phyloP scores from a whole-genome alignment of 2,329 filamentous ascomycete genomes.

The Colletotrichum liaoningense region DNA sequence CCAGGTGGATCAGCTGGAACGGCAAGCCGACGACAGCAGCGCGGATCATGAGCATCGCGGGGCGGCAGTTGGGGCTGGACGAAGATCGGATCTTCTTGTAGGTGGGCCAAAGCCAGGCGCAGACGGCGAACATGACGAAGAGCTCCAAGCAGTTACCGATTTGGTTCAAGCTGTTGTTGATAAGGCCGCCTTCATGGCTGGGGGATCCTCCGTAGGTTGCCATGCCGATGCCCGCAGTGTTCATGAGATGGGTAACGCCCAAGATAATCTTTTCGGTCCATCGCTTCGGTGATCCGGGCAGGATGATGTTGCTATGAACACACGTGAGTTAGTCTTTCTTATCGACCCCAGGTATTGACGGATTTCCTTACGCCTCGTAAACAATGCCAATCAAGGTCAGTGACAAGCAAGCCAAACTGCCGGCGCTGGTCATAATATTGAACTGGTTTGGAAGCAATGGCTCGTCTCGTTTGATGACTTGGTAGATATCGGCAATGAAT shows the following conservation, averaged over 20 bases:
- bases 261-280: slow-evolving; percentile 39
- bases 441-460: slow-evolving; percentile 39
- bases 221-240: slow-evolving; percentile 38
- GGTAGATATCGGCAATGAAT: slow-evolving; percentile 41
- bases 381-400: slow-evolving; percentile 42
- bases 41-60: slow-evolving; percentile 36
- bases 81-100: slow-evolving; percentile 24
- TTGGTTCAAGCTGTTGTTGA: slow-evolving; percentile 33
- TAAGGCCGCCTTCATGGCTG: slow-evolving; percentile 30
- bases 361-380: slow-evolving; percentile 41
- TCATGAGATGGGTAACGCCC: slow-evolving; percentile 39
- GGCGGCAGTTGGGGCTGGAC: slow-evolving; percentile 31
- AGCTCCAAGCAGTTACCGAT: slow-evolving; percentile 40
- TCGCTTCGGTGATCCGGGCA: slow-evolving; percentile 33
- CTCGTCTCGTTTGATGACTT: slow-evolving; percentile 38
- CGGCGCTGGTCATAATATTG: slow-evolving; percentile 42
- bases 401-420: slow-evolving; percentile 41
- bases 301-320: slow-evolving; percentile 36
- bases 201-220: slow-evolving; percentile 38
- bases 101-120: slow-evolving; percentile 39
- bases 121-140: slow-evolving; percentile 38
- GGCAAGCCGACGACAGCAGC: slow-evolving; percentile 36
- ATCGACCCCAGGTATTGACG: not conserved
- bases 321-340: not conserved
- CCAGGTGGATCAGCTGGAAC: slow-evolving; percentile 38